Base-by-base conservation (phyloP, 371 early-diverging fungal species). In the Capillidium heterosporum region DNA sequence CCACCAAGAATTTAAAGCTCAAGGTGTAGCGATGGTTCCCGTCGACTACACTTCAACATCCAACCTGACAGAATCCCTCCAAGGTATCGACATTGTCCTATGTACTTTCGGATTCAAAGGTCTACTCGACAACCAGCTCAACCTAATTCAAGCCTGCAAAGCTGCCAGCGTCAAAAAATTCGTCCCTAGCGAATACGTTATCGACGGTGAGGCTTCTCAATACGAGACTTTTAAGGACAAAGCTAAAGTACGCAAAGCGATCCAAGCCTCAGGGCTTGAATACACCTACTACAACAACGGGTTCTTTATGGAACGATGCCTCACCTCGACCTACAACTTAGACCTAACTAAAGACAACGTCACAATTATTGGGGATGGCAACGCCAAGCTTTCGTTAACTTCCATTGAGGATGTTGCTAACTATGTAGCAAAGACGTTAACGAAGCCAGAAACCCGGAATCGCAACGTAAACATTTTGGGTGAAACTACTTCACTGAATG, bases 271-370 rank as follows among this genome's bases (percentile, higher is more conserved):
- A 15, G 48, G 48, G 27, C 48, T 48, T 21, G 48, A 48, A 10
- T 48, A 48, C 19, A 48, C 19, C 48, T 48, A 48, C 19, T 48
- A 48, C 48, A 48, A 23, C 19, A 48, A 48, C 19, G 48, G 48
- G 13, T 48, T 48, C 19, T 48, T 48, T 27, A 48, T 48, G 10
- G 48, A 48, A 21, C 21, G 19, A 15, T 27, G 10, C 11, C 19
- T 48, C 10, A 21, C 19, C 10, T 10, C 10, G 10, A 15, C 13
- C 11, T 23, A 15, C 13, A 21, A 21, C 13, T 15, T 48, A 21
- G 48, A 48, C 19, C 10, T 48, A 23, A 10, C 15, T 21, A 48
- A 19, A 10, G 15, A 48, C 19, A 19, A 48, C 10, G 48, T 19
- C 19, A 23, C 15, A 21, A 48, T 48, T 27, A 48, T 48, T 48